Percentiles rank a stretch among this genome's conserved stretches.
phyloP scores from a whole-genome alignment of 495 filamentous ascomycete species.

The Corynascus novoguineensis region DNA sequence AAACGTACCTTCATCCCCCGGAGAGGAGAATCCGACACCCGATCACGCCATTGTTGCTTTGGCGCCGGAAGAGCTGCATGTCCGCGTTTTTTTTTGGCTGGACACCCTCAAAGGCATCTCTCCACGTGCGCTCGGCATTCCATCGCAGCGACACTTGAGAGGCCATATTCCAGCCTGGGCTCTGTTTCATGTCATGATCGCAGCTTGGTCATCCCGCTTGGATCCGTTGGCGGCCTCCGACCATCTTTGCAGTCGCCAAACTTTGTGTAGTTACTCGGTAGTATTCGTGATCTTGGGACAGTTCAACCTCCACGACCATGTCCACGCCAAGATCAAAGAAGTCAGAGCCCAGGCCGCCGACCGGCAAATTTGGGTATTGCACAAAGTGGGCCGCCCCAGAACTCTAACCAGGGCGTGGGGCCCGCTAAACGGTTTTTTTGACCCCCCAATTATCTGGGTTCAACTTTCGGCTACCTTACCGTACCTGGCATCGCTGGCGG shows the following conservation, averaged over 20 bases:
- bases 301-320: background rate
- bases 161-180: background rate
- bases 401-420: background rate
- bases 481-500: too few relatives aligned
- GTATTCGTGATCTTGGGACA: too few relatives aligned
- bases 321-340: background rate
- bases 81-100: slow-evolving; percentile 5
- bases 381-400: background rate
- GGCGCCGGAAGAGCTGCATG: slow-evolving; percentile 19
- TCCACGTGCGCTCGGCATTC: background rate
- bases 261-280: too few relatives aligned
- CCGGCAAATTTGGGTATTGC: background rate
- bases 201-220: background rate
- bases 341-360: background rate
- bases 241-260: background rate
- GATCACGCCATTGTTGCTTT: slow-evolving; percentile 10
- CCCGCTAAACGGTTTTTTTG: background rate
- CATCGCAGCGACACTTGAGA: background rate
- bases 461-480: background rate
- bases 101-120: background rate
- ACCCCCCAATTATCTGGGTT: too few relatives aligned
- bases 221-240: slow-evolving; percentile 17
- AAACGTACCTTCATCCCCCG: background rate
- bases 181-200: slow-evolving; percentile 12
- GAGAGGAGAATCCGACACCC: slow-evolving; percentile 20